Percentiles rank a stretch among this genome's conserved stretches.
Evolutionary conservation across 805 yeast species (phyloP).

Genomic region (Sugiyamaella chiloensis): DNA sequence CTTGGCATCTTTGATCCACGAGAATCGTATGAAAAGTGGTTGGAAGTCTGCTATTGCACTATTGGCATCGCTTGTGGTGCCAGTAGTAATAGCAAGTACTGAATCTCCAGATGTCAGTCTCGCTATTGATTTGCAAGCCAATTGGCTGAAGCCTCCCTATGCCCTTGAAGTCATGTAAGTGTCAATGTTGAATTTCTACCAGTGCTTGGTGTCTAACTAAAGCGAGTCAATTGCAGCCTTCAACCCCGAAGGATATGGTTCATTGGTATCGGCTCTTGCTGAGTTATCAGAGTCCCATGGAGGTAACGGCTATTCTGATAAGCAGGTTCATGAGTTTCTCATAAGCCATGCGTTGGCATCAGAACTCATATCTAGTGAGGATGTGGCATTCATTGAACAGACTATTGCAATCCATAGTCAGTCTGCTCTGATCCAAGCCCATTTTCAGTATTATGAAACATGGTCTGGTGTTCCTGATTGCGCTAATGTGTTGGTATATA

Average conservation of each 20-base stretch:
- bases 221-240: conserved; percentile 35
- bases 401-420: conserved; percentile 46
- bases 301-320: conserved; percentile 11
- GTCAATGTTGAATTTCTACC: background rate
- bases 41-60: too few relatives aligned
- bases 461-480: conserved; percentile 25
- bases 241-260: conserved; percentile 33
- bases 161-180: conserved; percentile 23
- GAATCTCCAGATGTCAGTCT: background rate
- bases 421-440: conserved; percentile 64
- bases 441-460: conserved; percentile 50
- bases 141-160: conserved; percentile 24
- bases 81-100: background rate
- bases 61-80: too few relatives aligned
- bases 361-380: conserved; percentile 18
- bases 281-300: conserved; percentile 17
- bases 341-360: conserved; percentile 20
- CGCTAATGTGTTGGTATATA: conserved; percentile 49
- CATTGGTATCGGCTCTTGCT: conserved; percentile 29
- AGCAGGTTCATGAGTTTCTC: conserved; percentile 21
- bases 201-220: background rate
- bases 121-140: conserved; percentile 16
- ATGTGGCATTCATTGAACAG: conserved; percentile 36
- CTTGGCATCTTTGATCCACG: too few relatives aligned
- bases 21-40: too few relatives aligned